Base-by-base conservation (phyloP, 192 early-diverging fungal genomes). In the Umbelopsis vinacea region DNA sequence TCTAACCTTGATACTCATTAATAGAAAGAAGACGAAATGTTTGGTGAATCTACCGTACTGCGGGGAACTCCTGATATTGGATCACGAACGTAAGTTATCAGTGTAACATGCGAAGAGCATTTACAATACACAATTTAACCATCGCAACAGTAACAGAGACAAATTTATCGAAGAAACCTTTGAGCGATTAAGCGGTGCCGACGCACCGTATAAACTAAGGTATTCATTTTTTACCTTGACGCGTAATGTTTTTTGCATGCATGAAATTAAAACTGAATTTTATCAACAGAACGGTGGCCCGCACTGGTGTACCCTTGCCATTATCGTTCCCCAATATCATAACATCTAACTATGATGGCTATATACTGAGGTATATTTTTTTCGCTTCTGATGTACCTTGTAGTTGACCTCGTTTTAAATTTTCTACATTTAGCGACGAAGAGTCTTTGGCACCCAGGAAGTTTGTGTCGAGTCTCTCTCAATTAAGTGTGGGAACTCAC, bases 311-410 rank as follows among this genome's bases (percentile, higher is more conserved):
- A 17, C 57, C 57, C 7, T 35, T 63, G 6, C 57, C 57, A 37
- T 6, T 63, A 17, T 63, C 57, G 15, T 63, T 63, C 57, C 57
- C 57, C 7, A 63, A 63, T 35, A 29, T 63, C 5, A 37, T 63
- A 33, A 29, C 57, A 37, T 26, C 57, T 37, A n/a, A 14, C 7
- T 63, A n/a, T 8, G 15, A 17, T 3, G n/a, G 35, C 11, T 35
- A 63, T 11, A 63, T 8, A 14, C 8, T 37, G 24, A 37, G 57
- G 57, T 63, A 37, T n/a, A 12, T 26, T 33, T 19, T 37, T 6
- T 6, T 19, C 40, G 7, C 29, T 37, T 4, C 33, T 63, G 7
- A 5, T 37, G 1, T 17, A 29, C 29, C 3, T 29, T 17, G 38
- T 12, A 63, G 10, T 37, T 2, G 19, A 12, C 17, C 26, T 37